Base-by-base conservation (phyloP, 306 rosid genomes). In the Gastrolobium bilobum region DNA sequence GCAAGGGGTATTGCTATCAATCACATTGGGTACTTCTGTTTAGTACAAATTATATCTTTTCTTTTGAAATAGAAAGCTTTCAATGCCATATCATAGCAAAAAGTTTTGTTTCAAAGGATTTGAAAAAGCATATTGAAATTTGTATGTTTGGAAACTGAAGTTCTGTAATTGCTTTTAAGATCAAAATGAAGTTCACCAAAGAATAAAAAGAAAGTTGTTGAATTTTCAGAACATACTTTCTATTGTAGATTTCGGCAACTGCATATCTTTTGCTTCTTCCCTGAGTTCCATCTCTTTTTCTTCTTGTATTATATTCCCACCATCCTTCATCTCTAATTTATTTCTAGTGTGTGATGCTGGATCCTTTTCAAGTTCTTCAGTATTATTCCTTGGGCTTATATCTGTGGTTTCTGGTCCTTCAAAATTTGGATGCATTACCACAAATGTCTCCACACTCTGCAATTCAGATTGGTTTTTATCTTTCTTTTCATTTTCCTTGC, bases 381-480 rank as follows among this genome's bases (percentile, higher is more conserved):
- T 72, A 38, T 46, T 65, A 43, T 63, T 64, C 31, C 66, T 47
- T 50, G 46, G 2, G 58, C 39, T 77, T 56, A 63, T 63, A 64
- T 71, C 58, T 57, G 30, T 30, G n/a, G 29, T 42, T 33, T 14
- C 73, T 56, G 26, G 26, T 20, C 66, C 73, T 38, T 76, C 85
- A 40, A 77, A 39, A 35, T 50, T 2, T 29, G 40, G 10, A 42
- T 79, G 48, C 63, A 58, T 47, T 61, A 20, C 2, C 64, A 37
- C 26, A 10, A 14, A 33, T 64, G 43, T 40, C 54, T 76, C 82
- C 66, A 54, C 44, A 35, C 68, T 39, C 3, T 40, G 33, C 63
- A n/a, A 39, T 46, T 62, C 43, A 39, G 48, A 26, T 31, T 59
- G 65, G 65, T 4, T 7, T 59, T 59, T 40, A 58, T 4, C 15